Evolutionary conservation across 2,329 filamentous ascomycete genomes (phyloP), one percentile per base, ranked within the genome.

Genomic region (Diaporthe eres): DNA sequence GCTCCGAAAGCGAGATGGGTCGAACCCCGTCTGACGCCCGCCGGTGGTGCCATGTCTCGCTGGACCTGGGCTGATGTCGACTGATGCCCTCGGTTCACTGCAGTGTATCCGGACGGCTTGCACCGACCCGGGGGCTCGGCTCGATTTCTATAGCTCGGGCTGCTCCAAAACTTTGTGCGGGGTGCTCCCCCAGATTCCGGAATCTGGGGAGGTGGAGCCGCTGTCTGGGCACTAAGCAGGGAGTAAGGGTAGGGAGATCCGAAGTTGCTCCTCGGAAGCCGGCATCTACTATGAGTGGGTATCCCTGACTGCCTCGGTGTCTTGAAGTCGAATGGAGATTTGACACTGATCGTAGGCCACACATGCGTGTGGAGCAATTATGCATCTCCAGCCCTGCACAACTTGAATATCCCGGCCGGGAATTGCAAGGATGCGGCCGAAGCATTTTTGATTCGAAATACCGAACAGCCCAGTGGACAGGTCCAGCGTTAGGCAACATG

Each of bases 191-290:
- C 61, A 67, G 61, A 49, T 34, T 67, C 61, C 61, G 61, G 9
- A 67, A 67, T 67, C 61, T 67, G 61, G 61, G 61, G 61, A 67
- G 61, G 61, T 67, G 61, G 61, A 51, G 61, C 61, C 61, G 61
- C 25, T 17, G 19, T 28, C 61, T 34, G 13, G 44, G 44, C 61
- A n/a, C 17, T 34, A 15, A 44, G 61, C 44, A 67, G 61, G 61
- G 61, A 37, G 60, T 19, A 10, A 51, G 61, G 61, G 44, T 67
- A 2, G 10, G 6, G 17, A n/a, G 44, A 51, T 51, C 61, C 61
- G 61, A 37, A 51, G 28, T 67, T 67, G 61, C 44, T 67, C 61
- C 61, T 67, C 61, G 61, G 61, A 47, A n/a, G 10, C 37, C 42
- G 22, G 57, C 34, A 60, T 60, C 19, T 25, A 8, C 57, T 15